These are phyloP conservation scores for Sporothrix sp. DNA, from an alignment of 2,329 filamentous ascomycete genomes.

Conservation along the genomic window DNA sequence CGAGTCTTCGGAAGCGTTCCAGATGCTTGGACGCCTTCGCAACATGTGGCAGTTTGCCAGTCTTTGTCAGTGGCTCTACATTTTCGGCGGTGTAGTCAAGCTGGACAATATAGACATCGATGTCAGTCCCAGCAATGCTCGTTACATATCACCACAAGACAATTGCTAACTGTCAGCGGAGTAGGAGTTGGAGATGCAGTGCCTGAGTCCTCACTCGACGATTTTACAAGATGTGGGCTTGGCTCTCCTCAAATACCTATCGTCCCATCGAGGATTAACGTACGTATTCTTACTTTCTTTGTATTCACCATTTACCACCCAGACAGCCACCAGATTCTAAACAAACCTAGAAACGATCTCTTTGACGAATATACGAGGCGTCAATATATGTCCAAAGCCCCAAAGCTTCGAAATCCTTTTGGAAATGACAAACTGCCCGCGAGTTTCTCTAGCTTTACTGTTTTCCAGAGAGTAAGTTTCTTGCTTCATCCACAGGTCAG, in stretches of 20 bases:
- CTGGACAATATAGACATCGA: constrained; percentile 85
- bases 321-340: background rate
- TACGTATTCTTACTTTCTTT: constrained; percentile 37
- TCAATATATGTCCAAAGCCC: constrained; percentile 76
- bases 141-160: too few species aligned
- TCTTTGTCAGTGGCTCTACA: constrained; percentile 83
- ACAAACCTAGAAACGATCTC: constrained; percentile 56
- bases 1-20: constrained; percentile 28
- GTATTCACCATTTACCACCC: too few species aligned
- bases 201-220: constrained; percentile 67
- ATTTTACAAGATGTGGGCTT: constrained; percentile 74
- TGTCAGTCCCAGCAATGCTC: constrained; percentile 39
- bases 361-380: constrained; percentile 90
- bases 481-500: background rate
- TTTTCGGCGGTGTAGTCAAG: constrained; percentile 83
- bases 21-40: constrained; percentile 57
- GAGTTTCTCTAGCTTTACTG: constrained; percentile 71
- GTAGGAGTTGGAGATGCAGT: constrained; percentile 85
- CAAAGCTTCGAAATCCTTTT: constrained; percentile 66
- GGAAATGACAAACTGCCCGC: constrained; percentile 63
- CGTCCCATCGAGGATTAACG: constrained; percentile 87
- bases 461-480: constrained; percentile 59
- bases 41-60: constrained; percentile 96
- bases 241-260: constrained; percentile 81
- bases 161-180: constrained; percentile 2